phyloP scores from a whole-genome alignment of 2,329 filamentous ascomycete species.

The Stachybotrys chlorohalonatus region DNA sequence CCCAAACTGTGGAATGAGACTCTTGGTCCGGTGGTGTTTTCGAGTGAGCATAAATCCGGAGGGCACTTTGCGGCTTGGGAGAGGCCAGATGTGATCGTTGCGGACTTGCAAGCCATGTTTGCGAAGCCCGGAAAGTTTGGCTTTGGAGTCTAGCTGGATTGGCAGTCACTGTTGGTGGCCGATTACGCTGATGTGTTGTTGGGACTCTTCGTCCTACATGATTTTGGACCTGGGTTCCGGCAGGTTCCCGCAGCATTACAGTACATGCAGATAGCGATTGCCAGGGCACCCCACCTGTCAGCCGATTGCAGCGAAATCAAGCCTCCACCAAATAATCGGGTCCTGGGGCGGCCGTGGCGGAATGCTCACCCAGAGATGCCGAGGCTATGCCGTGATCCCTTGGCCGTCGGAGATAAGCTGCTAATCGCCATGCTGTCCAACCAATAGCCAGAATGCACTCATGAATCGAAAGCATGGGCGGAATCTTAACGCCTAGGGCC shows the following conservation, averaged over 20 bases:
- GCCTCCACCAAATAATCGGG: no score
- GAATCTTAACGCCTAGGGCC: neutral
- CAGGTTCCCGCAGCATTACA: no score
- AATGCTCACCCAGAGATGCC: neutral
- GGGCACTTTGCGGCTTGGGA: slow-evolving; percentile 57
- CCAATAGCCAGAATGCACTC: neutral
- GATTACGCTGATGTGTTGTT: no score
- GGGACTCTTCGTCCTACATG: no score
- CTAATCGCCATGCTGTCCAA: neutral
- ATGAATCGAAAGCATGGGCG: neutral
- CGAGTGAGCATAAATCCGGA: slow-evolving; percentile 38
- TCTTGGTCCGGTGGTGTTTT: slow-evolving; percentile 51
- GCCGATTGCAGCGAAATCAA: neutral
- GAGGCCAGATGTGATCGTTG: slow-evolving; percentile 39
- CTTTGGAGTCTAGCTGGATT: neutral
- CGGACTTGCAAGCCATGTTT: slow-evolving; percentile 51
- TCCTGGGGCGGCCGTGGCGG: no score
- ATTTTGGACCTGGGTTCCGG: no score
- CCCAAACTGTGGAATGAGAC: slow-evolving; percentile 49
- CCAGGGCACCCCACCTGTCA: neutral
- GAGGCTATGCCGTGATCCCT: neutral
- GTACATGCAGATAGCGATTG: no score
- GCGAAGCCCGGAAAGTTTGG: slow-evolving; percentile 19
- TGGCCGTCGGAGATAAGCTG: neutral
- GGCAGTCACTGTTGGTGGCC: no score